Percentiles rank a stretch among this genome's conserved stretches.
phyloP scores from a whole-genome alignment of 768 basidiomycete genomes.

The Mycena albidolilacea region DNA sequence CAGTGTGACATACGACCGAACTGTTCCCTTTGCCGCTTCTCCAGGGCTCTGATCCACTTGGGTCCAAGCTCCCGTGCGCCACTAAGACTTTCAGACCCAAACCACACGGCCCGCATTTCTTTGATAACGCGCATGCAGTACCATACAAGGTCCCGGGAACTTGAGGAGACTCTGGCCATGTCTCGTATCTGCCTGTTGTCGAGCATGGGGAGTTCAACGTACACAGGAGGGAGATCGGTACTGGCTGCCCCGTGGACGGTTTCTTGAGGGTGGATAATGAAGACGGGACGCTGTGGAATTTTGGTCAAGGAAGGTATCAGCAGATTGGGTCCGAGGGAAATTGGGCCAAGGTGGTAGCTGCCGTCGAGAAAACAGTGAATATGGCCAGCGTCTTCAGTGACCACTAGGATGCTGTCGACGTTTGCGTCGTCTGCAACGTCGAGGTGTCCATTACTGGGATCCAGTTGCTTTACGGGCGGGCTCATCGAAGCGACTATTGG shows the following conservation, averaged over 20 bases:
- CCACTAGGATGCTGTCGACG: conserved; percentile 74
- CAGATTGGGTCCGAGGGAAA: conserved; percentile 54
- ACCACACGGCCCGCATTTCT: conserved; percentile 83
- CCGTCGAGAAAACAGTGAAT: conserved; percentile 84
- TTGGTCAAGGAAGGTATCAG: conserved; percentile 61
- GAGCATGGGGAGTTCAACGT: conserved; percentile 72
- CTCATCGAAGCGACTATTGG: conserved; percentile 74
- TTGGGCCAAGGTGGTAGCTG: conserved; percentile 76
- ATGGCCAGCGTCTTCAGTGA: conserved; percentile 70
- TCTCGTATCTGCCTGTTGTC: conserved; percentile 71
- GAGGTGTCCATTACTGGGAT: conserved; percentile 47
- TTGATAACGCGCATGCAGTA: conserved; percentile 78
- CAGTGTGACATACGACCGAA: conserved; percentile 68
- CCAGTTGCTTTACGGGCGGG: conserved; percentile 53
- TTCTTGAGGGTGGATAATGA: conserved; percentile 64
- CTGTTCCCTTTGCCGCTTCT: conserved; percentile 74
- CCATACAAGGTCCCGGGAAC: conserved; percentile 79
- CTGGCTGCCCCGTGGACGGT: conserved; percentile 43
- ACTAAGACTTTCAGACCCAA: conserved; percentile 73
- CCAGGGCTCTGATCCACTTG: conserved; percentile 78
- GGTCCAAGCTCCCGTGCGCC: conserved; percentile 83
- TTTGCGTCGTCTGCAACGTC: conserved; percentile 68
- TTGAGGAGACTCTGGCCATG: conserved; percentile 79
- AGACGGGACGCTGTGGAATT: conserved; percentile 59
- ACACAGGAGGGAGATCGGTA: conserved; percentile 59